A percentile compares a stretch with the other conserved stretches of the same genome.
Evolutionary conservation across 2,329 filamentous ascomycete genomes (phyloP).

Genomic region (Trichoderma hamatum): DNA sequence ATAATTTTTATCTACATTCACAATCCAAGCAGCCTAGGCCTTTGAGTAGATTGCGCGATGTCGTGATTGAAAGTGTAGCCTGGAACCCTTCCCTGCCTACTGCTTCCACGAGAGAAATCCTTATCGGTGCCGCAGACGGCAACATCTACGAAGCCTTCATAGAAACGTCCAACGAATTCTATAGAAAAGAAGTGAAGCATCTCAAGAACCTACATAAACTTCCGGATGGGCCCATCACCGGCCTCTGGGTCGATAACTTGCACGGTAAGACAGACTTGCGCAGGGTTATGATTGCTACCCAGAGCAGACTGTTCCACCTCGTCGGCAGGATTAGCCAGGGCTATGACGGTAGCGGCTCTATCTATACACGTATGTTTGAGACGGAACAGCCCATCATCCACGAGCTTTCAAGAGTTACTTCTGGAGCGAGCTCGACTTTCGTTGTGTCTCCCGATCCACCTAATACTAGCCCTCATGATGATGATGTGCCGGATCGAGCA

Average conservation of each 20-base stretch:
- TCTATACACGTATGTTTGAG: constrained; percentile 88
- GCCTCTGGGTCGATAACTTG: constrained; percentile 80
- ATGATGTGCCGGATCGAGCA: constrained; percentile 67
- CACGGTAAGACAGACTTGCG: constrained; percentile 69
- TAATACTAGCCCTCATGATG: constrained; percentile 58
- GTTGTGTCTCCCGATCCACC: constrained; percentile 75
- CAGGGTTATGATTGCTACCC: constrained; percentile 79
- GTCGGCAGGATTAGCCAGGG: constrained; percentile 74
- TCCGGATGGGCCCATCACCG: constrained; percentile 80
- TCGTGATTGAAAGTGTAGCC: constrained; percentile 84
- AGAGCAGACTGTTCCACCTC: constrained; percentile 77
- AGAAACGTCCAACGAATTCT: constrained; percentile 92
- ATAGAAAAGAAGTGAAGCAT: constrained; percentile 92
- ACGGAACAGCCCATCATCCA: constrained; percentile 77
- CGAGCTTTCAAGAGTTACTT: constrained; percentile 65
- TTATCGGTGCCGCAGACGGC: constrained; percentile 89
- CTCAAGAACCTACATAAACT: constrained; percentile 81
- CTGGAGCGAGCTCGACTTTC: constrained; percentile 62
- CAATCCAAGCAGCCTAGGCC: constrained; percentile 87
- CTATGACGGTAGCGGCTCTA: constrained; percentile 79
- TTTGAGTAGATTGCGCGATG: constrained; percentile 79
- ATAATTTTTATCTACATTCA: constrained; percentile 97
- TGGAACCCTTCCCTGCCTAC: constrained; percentile 96
- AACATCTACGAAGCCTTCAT: constrained; percentile 95
- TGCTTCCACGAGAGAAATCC: constrained; percentile 89